Percentiles rank a stretch among this genome's conserved stretches.
Evolutionary conservation across 768 basidiomycete species (phyloP).

Genomic region (Panellus pusillus): DNA sequence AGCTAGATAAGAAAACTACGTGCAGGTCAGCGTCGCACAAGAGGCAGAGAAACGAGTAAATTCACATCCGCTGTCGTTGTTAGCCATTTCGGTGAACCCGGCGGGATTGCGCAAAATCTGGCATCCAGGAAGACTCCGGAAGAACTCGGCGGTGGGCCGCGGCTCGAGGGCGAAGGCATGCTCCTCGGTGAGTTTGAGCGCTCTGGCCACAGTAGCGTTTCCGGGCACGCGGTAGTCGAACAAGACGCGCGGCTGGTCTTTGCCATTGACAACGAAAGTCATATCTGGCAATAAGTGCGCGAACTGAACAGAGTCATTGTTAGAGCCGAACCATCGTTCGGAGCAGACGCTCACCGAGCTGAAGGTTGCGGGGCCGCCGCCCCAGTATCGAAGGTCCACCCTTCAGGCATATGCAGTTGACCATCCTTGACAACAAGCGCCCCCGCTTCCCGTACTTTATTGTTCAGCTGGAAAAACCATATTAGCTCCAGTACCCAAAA

Average conservation of each 20-base stretch:
- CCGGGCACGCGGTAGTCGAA: constrained; percentile 8
- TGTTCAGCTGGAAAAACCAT: neutral
- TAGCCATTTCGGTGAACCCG: constrained; percentile 14
- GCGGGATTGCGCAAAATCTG: neutral
- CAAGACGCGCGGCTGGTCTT: constrained; percentile 14
- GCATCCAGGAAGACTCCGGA: constrained; percentile 2
- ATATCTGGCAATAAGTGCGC: constrained; percentile 11
- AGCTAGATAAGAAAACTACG: constrained; percentile 9
- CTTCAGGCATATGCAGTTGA: neutral
- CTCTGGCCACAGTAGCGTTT: neutral
- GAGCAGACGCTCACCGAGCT: neutral
- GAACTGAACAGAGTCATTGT: neutral
- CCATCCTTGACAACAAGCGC: neutral
- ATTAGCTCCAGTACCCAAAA: neutral
- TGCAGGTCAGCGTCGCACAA: neutral
- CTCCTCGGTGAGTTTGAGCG: constrained; percentile 3
- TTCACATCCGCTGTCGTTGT: constrained; percentile 12
- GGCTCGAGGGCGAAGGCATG: constrained; percentile 9
- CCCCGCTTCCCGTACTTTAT: neutral
- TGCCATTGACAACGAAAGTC: constrained; percentile 10
- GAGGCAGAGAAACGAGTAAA: neutral
- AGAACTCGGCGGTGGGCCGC: constrained; percentile 10
- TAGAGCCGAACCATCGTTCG: neutral
- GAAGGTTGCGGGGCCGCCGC: constrained; percentile 4
- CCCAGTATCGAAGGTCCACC: neutral